Base-by-base conservation (phyloP, 257 asterid genomes). In the Osmanthus fragrans region DNA sequence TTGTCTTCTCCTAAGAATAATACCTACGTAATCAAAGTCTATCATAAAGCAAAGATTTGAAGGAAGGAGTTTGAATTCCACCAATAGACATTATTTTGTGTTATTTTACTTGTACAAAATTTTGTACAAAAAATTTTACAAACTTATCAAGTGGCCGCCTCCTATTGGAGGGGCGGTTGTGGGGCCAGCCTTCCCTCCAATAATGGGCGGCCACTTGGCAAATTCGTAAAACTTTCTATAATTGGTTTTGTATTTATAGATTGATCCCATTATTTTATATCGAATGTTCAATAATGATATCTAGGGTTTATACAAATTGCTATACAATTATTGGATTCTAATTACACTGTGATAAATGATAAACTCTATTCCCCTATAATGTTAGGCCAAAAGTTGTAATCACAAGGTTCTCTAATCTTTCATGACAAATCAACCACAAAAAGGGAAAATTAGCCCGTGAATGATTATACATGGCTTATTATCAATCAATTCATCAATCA, bases 1-100 rank as follows among this genome's bases (percentile, higher is more conserved):
- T 32, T 32, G 34, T 32, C 34, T 3, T 39, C 29, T 63, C 69
- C 7, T 23, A 63, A 11, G 69, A 25, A 15, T 63, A 63, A 25
- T 63, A 11, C 18, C 66, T 58, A 21, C 4, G 27, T 12, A 7
- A 10, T 34, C 69, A 63, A 63, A 63, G 8, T 63, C 36, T 45
- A 73, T 70, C 25, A 73, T 30, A 32, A 54, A 80, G 67, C 45
- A 34, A 49, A 47, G 37, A 42, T 75, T 75, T 82, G 74, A 51
- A 19, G n/a, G 65, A 75, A 72, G 79, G 73, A 75, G 75, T 82
- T 76, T 29, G 21, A 67, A 47, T 47, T 32, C 42, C 5, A 12
- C 32, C 72, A 70, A 18, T 16, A 16, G 19, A 5, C 45, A 39
- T 32, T 1, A 15, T 33, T n/a, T n/a, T n/a, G n/a, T n/a, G n/a